Base-by-base conservation (phyloP, 2,329 filamentous ascomycete genomes). In the Arachnopeziza araneosa region DNA sequence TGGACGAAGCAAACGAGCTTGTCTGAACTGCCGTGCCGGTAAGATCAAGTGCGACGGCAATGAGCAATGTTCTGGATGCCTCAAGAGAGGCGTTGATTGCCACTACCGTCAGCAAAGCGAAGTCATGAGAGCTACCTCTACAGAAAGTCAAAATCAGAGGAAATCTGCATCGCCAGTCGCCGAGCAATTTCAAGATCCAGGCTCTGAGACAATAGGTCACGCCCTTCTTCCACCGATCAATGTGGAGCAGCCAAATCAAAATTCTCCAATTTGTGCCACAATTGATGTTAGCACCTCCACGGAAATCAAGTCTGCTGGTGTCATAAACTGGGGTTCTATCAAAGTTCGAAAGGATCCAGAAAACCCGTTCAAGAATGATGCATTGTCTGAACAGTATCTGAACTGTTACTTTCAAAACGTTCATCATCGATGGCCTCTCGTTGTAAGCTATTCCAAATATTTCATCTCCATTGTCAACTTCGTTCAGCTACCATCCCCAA, bases 401-500 rank as follows among this genome's bases (percentile, higher is more conserved):
- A 66, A 73, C 7, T 66, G 71, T 0, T 81, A 78, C 44, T 71
- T 79, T n/a, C 67, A 67, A 0, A 61, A 70, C 0, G 76, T 79
- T 30, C 77, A 79, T 58, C 69, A 76, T 26, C 70, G 71, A 0
- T 79, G 76, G 70, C 74, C 78, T 6, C 66, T 78, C 1, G 64
- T 80, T 3, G 36, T 44, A 44, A 44, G 36, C 36, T 44, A 44
- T 19, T 30, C 9, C 26, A 30, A n/a, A 30, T 30, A 30, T 30
- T 30, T 9, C 4, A 30, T 30, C 26, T 30, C 26, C 26, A 30
- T 9, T 30, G 9, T 30, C 26, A 5, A 30, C n/a, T 30, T 30
- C 26, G 9, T 30, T 9, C 26, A 9, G 5, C 9, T 9, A 30
- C 26, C 4, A 4, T 4, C 26, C 26, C 36, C 12, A 44, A 44